phyloP scores from a whole-genome alignment of 2,329 filamentous ascomycete genomes.

The Epichloe aotearoae region DNA sequence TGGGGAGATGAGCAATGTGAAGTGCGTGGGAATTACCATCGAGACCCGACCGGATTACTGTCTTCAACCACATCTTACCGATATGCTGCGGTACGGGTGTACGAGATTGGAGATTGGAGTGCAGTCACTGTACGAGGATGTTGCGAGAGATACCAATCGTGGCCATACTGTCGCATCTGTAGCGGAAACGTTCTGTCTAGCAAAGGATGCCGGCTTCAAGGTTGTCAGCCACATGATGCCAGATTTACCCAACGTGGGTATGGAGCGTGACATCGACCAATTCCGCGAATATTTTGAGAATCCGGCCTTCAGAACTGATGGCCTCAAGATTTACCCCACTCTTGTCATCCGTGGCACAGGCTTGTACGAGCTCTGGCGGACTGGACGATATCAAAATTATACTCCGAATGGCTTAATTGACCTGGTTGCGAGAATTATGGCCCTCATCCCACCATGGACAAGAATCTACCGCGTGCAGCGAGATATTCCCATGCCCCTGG shows the following conservation, averaged over 20 bases:
- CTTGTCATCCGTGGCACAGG: constrained; percentile 94
- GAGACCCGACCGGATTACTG: constrained; percentile 97
- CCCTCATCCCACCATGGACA: constrained; percentile 92
- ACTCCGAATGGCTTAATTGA: constrained; percentile 95
- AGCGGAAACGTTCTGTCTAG: constrained; percentile 90
- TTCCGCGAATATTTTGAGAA: constrained; percentile 98
- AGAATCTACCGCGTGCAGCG: constrained; percentile 96
- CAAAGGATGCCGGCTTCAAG: constrained; percentile 97
- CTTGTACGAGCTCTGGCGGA: constrained; percentile 94
- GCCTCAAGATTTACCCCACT: constrained; percentile 95
- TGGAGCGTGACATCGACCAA: constrained; percentile 94
- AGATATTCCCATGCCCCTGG: constrained; percentile 98
- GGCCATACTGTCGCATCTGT: constrained; percentile 93
- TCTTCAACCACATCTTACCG: constrained; percentile 82
- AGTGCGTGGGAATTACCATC: constrained; percentile 97
- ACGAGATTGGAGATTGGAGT: constrained; percentile 91
- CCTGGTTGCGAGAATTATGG: constrained; percentile 88
- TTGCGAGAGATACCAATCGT: constrained; percentile 93
- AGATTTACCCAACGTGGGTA: constrained; percentile 91
- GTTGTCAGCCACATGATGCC: constrained; percentile 99
- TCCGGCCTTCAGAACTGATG: constrained; percentile 89
- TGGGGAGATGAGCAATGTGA: constrained; percentile 91
- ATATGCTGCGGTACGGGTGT: constrained; percentile 96
- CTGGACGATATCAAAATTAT: constrained; percentile 95
- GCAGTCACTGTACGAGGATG: constrained; percentile 93